Evolutionary conservation across 2,329 filamentous ascomycete genomes (phyloP), one percentile per base, ranked within the genome.

Genomic region (Leptosphaerulina australis): DNA sequence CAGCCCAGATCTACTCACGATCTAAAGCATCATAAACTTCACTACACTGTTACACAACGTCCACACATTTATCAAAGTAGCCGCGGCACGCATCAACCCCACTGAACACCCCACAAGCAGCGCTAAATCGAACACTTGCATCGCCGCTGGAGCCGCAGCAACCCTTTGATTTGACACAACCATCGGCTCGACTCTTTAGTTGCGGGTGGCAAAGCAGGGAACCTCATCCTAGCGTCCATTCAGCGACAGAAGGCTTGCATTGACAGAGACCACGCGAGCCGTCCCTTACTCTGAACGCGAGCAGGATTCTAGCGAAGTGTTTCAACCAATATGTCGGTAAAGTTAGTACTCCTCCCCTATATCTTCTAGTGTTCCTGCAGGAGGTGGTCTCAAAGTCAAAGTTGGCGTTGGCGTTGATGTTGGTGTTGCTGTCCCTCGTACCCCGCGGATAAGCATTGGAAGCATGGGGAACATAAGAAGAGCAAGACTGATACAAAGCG

Each of bases 241-340:
- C 41, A 39, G 44, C 45, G 50, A 49, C 25, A 36, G 48, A 47
- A 31, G 62, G 59, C 59, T 52, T 59, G 59, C 59, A 63, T 62
- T 57, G 50, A 47, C 44, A 52, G 44, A 33, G 50, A 25, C 36
- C 21, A 50, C 54, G 41, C 54, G 58, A 62, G 60, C 58, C 45
- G 51, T 60, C 53, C n/a, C 53, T 50, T 47, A 52, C 53, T 54
- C 54, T n/a, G 57, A 53, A 49, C 59, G 50, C 54, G 56, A 64
- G 53, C 57, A 58, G 53, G 55, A 54, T 53, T 53, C 43, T 44
- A 50, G 49, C 36, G 44, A 30, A 55, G 53, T 40, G 56, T 49
- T 55, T 49, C 55, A 62, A 43, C 29, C 33, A 14, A 17, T 39
- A 74, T 74, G 71, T 73, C 71, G 54, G 67, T 74, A 62, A 74